Evolutionary conservation across 805 yeast genomes (phyloP), one percentile per base, ranked within the genome.

Genomic region (Saccharomycopsis babjevae): DNA sequence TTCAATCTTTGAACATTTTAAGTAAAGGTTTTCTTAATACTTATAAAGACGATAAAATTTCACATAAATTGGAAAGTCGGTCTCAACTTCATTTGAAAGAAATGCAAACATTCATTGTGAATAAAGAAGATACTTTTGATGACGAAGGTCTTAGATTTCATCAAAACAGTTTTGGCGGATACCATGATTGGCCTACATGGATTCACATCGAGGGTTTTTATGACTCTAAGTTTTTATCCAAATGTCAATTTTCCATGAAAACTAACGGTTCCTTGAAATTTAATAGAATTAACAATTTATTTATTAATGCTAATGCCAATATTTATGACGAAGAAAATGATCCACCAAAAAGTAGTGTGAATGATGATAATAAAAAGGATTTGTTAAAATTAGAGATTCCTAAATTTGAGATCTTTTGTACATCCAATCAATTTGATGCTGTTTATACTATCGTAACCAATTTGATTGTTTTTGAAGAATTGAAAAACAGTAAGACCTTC

Each of bases 161-260:
- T 56, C 30, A 46, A 32, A 65, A 67, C 52, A 68, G 70, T 15
- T 70, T 70, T 52, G 70, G 74, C 7, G 65, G 69, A 55, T 69
- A 68, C 1, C 63, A 59, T 36, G 66, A 70, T 68, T 85, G 89
- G 89, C 88, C 89, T 0, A 89, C 89, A 0, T 79, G 82, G 79
- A 66, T 85, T 22, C 88, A 88, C 0, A 66, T 83, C 59, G 91
- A 85, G 68, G 77, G 82, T 66, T 82, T 86, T 67, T 81, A 80
- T 65, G 79, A 79, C 55, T 75, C 79, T 11, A 74, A 75, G 0
- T 56, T 73, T 5, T 68, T 84, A 58, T 72, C 71, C 4, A 74
- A 77, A 22, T 74, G 78, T 57, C 71, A 79, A 5, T 76, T 85
- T 46, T 73, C 84, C 40, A 79, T 81, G 61, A 75, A 82, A 60